Percentiles rank a stretch among this genome's conserved stretches.
Evolutionary conservation across 2,329 filamentous ascomycete genomes (phyloP).

Genomic region (Rhinocladiella similis): DNA sequence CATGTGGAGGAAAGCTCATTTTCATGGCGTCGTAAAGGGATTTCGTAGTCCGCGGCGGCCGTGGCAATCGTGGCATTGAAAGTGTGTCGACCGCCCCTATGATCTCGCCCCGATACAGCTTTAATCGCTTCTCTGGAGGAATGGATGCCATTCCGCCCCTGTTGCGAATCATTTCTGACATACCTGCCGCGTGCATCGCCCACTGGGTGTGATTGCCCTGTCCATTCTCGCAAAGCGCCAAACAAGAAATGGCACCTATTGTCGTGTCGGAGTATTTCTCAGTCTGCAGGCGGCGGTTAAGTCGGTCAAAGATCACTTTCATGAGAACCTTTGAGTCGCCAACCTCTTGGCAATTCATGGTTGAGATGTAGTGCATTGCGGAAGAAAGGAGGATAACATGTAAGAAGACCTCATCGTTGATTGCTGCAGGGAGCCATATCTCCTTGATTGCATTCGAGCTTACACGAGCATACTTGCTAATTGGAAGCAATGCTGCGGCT

Average conservation of each 20-base stretch:
- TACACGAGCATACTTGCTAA: slow-evolving; percentile 11
- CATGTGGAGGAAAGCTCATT: slow-evolving; percentile 1
- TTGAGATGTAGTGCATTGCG: slow-evolving; percentile 12
- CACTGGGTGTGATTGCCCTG: slow-evolving; percentile 19
- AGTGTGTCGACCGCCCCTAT: slow-evolving; percentile 23
- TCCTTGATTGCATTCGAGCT: slow-evolving; percentile 16
- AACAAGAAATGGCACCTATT: slow-evolving; percentile 24
- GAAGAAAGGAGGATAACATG: slow-evolving; percentile 22
- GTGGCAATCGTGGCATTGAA: slow-evolving; percentile 14
- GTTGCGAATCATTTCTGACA: slow-evolving; percentile 23
- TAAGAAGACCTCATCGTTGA: slow-evolving; percentile 20
- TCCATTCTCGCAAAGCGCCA: slow-evolving; percentile 20
- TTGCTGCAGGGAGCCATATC: slow-evolving; percentile 21
- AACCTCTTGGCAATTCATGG: slow-evolving; percentile 1
- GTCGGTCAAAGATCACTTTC: slow-evolving; percentile 21
- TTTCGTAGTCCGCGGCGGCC: slow-evolving; percentile 2
- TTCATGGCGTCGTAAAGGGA: slow-evolving; percentile 3
- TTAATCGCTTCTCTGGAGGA: slow-evolving; percentile 13
- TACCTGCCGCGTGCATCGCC: slow-evolving; percentile 21
- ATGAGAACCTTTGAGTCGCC: slow-evolving; percentile 15
- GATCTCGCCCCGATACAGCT: slow-evolving; percentile 23
- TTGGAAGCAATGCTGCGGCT: slow-evolving; percentile 16
- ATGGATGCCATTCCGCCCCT: slow-evolving; percentile 20
- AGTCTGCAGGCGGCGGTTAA: slow-evolving; percentile 18
- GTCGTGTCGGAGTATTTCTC: slow-evolving; percentile 20